phyloP scores from a whole-genome alignment of 352 stramenopile species.

The Pythium aphanidermatum region DNA sequence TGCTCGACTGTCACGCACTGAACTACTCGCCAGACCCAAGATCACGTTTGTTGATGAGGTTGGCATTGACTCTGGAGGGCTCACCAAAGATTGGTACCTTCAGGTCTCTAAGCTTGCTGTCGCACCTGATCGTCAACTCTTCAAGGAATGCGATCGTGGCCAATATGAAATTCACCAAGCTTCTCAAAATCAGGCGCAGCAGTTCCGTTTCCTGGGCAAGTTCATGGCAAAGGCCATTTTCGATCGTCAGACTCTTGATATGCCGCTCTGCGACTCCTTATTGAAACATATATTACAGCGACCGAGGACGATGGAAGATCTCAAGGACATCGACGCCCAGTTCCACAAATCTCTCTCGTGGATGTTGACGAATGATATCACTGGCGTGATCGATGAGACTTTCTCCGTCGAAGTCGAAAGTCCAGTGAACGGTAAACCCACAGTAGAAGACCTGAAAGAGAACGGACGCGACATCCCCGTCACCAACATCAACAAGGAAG shows the following conservation, averaged over 20 bases:
- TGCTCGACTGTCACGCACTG: conserved; percentile 29
- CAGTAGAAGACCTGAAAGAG: conserved; percentile 30
- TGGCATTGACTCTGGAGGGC: conserved; percentile 82
- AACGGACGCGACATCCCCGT: conserved; percentile 36
- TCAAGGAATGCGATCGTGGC: conserved; percentile 46
- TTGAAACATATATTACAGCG: conserved; percentile 66
- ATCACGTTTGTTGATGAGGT: conserved; percentile 78
- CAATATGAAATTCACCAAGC: conserved; percentile 44
- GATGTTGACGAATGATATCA: conserved; percentile 85
- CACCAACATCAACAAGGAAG: conserved; percentile 43
- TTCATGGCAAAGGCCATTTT: conserved; percentile 85
- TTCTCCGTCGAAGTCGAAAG: conserved; percentile 68
- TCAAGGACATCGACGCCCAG: conserved; percentile 71
- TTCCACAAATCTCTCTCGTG: conserved; percentile 76
- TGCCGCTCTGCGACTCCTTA: conserved; percentile 68
- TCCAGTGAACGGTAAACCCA: not conserved
- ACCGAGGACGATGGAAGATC: conserved; percentile 39
- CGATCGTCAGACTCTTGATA: conserved; percentile 75
- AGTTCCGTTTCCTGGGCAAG: conserved; percentile 69
- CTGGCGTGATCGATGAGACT: conserved; percentile 74
- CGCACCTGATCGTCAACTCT: conserved; percentile 31
- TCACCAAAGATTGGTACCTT: conserved; percentile 89
- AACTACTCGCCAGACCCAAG: conserved; percentile 64
- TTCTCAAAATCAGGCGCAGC: conserved; percentile 25
- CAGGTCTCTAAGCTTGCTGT: conserved; percentile 51